Evolutionary conservation across 2,329 filamentous ascomycete species (phyloP).

Genomic region (Aspergillus fijiensis): DNA sequence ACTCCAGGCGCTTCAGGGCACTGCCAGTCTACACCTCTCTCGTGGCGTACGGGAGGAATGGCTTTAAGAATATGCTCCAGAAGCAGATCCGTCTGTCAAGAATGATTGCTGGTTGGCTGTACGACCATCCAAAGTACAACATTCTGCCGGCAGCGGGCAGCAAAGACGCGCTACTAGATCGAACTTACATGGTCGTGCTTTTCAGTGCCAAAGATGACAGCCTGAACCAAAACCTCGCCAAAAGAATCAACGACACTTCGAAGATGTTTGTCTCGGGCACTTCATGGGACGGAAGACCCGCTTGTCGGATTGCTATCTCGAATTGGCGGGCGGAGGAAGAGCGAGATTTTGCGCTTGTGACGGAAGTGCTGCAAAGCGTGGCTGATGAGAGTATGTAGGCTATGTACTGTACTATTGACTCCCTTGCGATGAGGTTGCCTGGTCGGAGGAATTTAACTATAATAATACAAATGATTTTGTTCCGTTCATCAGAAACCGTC

Average conservation of each 20-base stretch:
- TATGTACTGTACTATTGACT: background rate
- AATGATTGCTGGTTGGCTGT: constrained; percentile 63
- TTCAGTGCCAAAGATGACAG: constrained; percentile 68
- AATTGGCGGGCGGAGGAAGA: constrained; percentile 77
- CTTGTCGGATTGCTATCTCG: constrained; percentile 79
- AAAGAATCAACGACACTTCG: constrained; percentile 69
- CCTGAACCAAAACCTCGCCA: constrained; percentile 66
- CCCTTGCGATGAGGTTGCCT: too few relatives aligned
- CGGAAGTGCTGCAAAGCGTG: constrained; percentile 59
- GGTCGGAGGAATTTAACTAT: too few relatives aligned
- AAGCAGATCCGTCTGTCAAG: constrained; percentile 72
- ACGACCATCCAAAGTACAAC: constrained; percentile 62
- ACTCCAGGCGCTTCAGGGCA: constrained; percentile 85
- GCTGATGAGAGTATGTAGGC: constrained; percentile 22
- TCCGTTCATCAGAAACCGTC: too few relatives aligned
- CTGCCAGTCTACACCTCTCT: constrained; percentile 85
- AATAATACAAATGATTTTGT: too few relatives aligned
- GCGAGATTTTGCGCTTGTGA: constrained; percentile 66
- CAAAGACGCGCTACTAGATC: constrained; percentile 47
- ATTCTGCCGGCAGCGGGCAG: constrained; percentile 55
- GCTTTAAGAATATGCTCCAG: constrained; percentile 67
- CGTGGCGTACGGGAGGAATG: constrained; percentile 68
- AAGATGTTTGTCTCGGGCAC: constrained; percentile 83
- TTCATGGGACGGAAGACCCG: constrained; percentile 69
- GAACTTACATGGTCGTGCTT: constrained; percentile 69